Evolutionary conservation across 192 early-diverging fungal genomes (phyloP).

Genomic region (Umbelopsis vinacea): DNA sequence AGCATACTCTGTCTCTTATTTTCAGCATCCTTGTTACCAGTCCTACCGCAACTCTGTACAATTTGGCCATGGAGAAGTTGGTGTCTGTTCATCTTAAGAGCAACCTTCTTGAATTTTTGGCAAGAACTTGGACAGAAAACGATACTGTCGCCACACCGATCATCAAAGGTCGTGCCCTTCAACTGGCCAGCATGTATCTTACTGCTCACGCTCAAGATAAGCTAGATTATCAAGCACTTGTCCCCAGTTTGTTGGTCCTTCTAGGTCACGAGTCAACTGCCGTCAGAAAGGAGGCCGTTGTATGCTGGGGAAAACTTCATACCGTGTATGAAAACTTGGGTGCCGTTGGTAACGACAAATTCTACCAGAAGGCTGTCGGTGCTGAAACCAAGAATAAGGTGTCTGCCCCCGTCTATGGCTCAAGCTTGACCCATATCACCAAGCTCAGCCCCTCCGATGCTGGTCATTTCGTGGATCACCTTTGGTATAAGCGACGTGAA

Average conservation of each 20-base stretch:
- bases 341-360: constrained; percentile 35
- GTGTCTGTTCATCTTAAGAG: constrained; percentile 43
- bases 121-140: constrained; percentile 44
- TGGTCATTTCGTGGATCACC: constrained; percentile 49
- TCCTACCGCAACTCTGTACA: constrained; percentile 38
- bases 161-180: constrained; percentile 56
- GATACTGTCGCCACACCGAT: constrained; percentile 20
- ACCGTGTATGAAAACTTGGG: constrained; percentile 48
- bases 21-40: constrained; percentile 49
- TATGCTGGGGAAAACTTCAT: constrained; percentile 58
- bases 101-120: constrained; percentile 47
- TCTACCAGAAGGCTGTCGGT: constrained; percentile 27
- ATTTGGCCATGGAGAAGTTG: constrained; percentile 43
- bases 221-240: constrained; percentile 67
- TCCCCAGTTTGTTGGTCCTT: constrained; percentile 73
- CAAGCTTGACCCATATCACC: constrained; percentile 47
- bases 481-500: constrained; percentile 54
- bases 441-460: constrained; percentile 56
- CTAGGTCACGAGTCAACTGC: constrained; percentile 56
- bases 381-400: constrained; percentile 55
- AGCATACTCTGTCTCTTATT: constrained; percentile 18
- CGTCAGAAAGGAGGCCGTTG: constrained; percentile 67
- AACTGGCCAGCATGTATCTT: constrained; percentile 57
- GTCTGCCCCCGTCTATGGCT: constrained; percentile 63
- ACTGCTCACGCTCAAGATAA: constrained; percentile 22